Percentiles rank a stretch among this genome's conserved stretches.
Evolutionary conservation across 202 grass and related monocot species (phyloP).

Genomic region (Panicum hallii): DNA sequence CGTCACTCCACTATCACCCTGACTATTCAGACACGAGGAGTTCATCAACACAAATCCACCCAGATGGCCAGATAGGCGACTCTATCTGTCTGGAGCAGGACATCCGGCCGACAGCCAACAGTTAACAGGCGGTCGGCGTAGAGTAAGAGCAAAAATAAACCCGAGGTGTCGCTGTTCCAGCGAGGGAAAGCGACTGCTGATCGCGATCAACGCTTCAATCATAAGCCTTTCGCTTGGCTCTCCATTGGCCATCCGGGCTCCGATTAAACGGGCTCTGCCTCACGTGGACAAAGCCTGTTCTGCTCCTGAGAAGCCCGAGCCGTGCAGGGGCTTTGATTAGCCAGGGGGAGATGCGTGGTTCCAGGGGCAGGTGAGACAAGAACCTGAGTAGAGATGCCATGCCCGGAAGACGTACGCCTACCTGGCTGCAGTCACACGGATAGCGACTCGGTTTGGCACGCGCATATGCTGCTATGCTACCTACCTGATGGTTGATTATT

Average conservation of each 20-base stretch:
- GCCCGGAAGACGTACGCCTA: background rate
- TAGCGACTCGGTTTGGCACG: background rate
- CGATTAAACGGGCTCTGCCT: background rate
- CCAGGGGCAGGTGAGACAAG: background rate
- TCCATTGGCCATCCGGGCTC: background rate
- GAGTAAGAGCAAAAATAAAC: conserved; percentile 19
- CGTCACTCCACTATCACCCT: background rate
- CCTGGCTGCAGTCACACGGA: background rate
- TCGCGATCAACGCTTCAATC: background rate
- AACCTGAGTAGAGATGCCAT: background rate
- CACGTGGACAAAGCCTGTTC: too few relatives aligned
- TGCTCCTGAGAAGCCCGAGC: background rate
- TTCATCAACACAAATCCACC: background rate
- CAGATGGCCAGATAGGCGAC: background rate
- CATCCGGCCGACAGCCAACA: background rate
- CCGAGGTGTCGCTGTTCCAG: background rate
- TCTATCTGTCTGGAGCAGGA: background rate
- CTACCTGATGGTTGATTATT: background rate
- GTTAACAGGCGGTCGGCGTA: background rate
- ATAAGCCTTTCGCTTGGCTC: background rate
- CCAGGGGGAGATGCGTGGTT: background rate
- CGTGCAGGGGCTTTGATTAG: too few relatives aligned
- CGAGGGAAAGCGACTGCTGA: background rate
- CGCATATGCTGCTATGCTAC: background rate
- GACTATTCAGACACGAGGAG: background rate